Evolutionary conservation across 805 yeast species (phyloP).

Genomic region (Kodamaea neixiangensis): DNA sequence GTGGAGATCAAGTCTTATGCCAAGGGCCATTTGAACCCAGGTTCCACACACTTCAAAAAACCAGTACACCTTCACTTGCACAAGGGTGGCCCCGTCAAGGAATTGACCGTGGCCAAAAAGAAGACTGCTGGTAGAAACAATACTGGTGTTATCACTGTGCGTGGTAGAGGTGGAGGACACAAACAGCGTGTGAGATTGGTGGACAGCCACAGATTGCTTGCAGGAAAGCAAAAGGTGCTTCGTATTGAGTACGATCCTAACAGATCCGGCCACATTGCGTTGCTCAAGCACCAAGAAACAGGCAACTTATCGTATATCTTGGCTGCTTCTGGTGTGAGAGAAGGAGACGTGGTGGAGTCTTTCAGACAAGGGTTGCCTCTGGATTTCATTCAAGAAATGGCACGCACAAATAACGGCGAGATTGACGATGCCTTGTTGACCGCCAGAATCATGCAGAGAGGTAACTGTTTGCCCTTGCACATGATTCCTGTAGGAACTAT

Average conservation of each 20-base stretch:
- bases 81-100: slow-evolving; percentile 78
- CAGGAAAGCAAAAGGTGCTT: slow-evolving; percentile 77
- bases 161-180: slow-evolving; percentile 98
- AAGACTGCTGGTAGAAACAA: slow-evolving; percentile 87
- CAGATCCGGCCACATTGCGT: slow-evolving; percentile 90
- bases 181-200: slow-evolving; percentile 82
- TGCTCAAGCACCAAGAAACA: slow-evolving; percentile 64
- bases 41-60: slow-evolving; percentile 82
- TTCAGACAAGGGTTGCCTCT: slow-evolving; percentile 87
- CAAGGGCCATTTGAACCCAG: slow-evolving; percentile 74
- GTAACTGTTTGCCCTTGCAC: slow-evolving; percentile 88
- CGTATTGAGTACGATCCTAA: slow-evolving; percentile 96
- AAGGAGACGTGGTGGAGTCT: slow-evolving; percentile 88
- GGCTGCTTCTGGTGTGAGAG: slow-evolving; percentile 91
- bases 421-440: slow-evolving; percentile 89
- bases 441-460: slow-evolving; percentile 84
- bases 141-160: slow-evolving; percentile 82
- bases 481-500: slow-evolving; percentile 96
- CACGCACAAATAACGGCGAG: slow-evolving; percentile 62
- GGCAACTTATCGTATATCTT: slow-evolving; percentile 73
- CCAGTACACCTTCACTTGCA: slow-evolving; percentile 87
- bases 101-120: slow-evolving; percentile 71
- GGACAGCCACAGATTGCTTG: slow-evolving; percentile 65
- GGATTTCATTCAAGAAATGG: slow-evolving; percentile 73
- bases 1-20: slow-evolving; percentile 74